Percentiles rank a stretch among this genome's conserved stretches.
phyloP scores from a whole-genome alignment of 1,139 yeast genomes.

The Nadsonia commutata region DNA sequence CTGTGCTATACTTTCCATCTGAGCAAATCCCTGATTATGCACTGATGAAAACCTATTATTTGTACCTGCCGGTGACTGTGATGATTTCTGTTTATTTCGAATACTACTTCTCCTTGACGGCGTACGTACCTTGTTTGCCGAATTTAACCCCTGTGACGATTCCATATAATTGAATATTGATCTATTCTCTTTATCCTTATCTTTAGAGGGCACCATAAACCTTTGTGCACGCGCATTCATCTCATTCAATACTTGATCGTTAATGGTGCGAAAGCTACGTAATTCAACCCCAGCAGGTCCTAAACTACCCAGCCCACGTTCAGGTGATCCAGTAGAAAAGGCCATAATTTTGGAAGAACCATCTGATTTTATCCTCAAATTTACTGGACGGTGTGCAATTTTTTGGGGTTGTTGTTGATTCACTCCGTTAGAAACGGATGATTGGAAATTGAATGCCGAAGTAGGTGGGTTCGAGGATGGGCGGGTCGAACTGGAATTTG shows the following conservation, averaged over 20 bases:
- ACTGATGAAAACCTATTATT: not conserved
- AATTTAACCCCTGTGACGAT: not conserved
- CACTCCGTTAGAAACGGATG: too few relatives aligned
- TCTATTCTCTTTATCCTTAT: too few relatives aligned
- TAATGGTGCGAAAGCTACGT: not conserved
- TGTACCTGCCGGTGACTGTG: not conserved
- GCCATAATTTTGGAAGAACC: too few relatives aligned
- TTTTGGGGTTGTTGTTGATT: too few relatives aligned
- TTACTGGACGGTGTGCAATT: too few relatives aligned
- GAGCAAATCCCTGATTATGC: not conserved
- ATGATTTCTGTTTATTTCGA: not conserved
- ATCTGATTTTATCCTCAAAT: too few relatives aligned
- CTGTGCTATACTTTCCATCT: not conserved
- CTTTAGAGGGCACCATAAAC: not conserved
- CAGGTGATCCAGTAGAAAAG: not conserved
- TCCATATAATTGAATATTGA: not conserved
- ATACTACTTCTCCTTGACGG: not conserved
- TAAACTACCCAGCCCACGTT: not conserved
- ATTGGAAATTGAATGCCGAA: too few relatives aligned
- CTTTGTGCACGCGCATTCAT: not conserved
- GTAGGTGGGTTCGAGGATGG: too few relatives aligned
- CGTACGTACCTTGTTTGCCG: not conserved
- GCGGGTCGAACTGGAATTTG: too few relatives aligned
- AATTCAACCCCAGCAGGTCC: not conserved
- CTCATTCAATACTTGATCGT: not conserved